Conservation (phyloP, 2,329 filamentous ascomycete genomes). For the Ambrosiella beaveri region DNA sequence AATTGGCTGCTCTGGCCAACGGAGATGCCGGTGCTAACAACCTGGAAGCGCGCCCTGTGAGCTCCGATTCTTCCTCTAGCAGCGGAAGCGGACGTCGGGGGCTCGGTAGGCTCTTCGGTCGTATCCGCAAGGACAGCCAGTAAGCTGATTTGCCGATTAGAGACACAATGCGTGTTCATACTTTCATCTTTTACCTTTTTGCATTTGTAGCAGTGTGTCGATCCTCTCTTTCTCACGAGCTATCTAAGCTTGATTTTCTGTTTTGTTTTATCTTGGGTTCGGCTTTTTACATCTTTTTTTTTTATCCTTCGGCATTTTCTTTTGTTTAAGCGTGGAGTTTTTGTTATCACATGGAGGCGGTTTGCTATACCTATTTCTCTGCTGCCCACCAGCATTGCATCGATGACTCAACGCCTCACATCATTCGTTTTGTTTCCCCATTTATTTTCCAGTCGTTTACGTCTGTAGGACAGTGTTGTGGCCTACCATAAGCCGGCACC, state of each 20-base stretch:
- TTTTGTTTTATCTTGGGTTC: not conserved
- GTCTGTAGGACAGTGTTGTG: not conserved
- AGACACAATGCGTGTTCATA: not conserved
- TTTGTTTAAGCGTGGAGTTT: not conserved
- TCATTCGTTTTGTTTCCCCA: not conserved
- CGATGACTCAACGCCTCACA: not conserved
- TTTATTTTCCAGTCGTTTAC: not conserved
- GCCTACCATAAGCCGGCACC: not conserved
- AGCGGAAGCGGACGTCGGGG: constrained; percentile 5
- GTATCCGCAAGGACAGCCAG: constrained; percentile 8
- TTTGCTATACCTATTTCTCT: not conserved
- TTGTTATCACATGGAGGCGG: not conserved
- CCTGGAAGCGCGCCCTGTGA: constrained; percentile 1
- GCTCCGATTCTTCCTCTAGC: constrained; percentile 7
- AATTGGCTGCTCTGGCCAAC: not conserved
- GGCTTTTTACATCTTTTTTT: not conserved
- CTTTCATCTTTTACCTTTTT: too few relatives aligned
- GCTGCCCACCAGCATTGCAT: not conserved
- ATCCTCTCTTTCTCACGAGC: too few relatives aligned
- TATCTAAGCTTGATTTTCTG: too few relatives aligned
- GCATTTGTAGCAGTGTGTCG: too few relatives aligned
- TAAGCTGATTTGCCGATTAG: not conserved
- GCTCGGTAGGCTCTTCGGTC: constrained; percentile 5
- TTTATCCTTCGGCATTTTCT: not conserved
- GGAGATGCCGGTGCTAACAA: not conserved